Evolutionary conservation across 371 early-diverging fungal species (phyloP), one percentile per base, ranked within the genome.

Genomic region (Actinomortierella ambigua): DNA sequence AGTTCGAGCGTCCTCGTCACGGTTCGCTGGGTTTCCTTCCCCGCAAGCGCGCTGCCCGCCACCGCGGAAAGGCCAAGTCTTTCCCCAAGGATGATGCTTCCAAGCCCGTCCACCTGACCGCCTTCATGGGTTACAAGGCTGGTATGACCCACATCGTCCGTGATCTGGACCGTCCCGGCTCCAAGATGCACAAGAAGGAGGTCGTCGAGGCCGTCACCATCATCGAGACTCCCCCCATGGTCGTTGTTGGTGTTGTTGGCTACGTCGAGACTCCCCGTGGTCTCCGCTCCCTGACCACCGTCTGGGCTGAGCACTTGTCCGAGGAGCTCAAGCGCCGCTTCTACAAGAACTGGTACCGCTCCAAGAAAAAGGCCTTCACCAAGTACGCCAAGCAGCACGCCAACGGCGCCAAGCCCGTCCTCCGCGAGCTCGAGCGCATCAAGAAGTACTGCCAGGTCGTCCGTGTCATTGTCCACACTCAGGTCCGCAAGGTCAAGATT

Each of bases 71-170:
- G 78, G 92, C 94, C 75, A 97, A 98, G 94, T 92, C 99, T 66
- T 99, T 96, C 93, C 99, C 99, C 81, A 93, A 93, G 89, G 99
- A 99, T 86, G 95, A 98, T 85, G 80, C 90, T 62, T 84, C 85
- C 81, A 93, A 96, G 90, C 90, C 95, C 61, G 96, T 98, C 68
- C 99, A 99, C 88, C 84, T 99, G 81, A 98, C 99, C 57, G 99
- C 97, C 77, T 99, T 98, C 93, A 83, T 99, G 80, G 98, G 93
- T 71, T 99, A 99, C 95, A 99, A 99, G 94, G 99, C 98, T 60
- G 99, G 99, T 81, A 99, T 99, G 99, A 98, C 99, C 81, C 99
- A 99, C 88, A 92, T 99, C 77, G 97, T 99, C 68, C 95, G 99
- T 77, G 98, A 98, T 82, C 83, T 98, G 79, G 97, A 97, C 79